Percentiles rank a stretch among this genome's conserved stretches.
Evolutionary conservation across 306 rosid genomes (phyloP).

Genomic region (Oxytropis ochrocephala): DNA sequence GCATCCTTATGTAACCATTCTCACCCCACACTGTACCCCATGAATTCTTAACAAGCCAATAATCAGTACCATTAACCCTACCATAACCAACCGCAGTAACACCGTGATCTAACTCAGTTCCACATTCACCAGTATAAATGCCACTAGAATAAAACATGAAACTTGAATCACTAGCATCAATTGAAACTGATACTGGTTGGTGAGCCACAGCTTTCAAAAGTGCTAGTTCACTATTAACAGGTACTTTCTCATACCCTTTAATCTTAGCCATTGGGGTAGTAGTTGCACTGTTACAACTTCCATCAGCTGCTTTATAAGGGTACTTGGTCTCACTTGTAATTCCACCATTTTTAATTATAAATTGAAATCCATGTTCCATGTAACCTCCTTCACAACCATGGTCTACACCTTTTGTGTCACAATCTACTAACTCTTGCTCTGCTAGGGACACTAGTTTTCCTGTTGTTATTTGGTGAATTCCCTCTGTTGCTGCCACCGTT

Average conservation of each 20-base stretch:
- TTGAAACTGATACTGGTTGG: slow-evolving; percentile 31
- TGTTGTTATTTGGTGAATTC: slow-evolving; percentile 6
- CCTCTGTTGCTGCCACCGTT: slow-evolving; percentile 17
- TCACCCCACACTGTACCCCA: slow-evolving; percentile 35
- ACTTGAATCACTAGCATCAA: slow-evolving; percentile 11
- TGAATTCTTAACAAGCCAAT: slow-evolving; percentile 32
- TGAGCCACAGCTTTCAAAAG: slow-evolving; percentile 20
- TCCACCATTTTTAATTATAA: slow-evolving; percentile 25
- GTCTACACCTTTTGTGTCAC: slow-evolving; percentile 20
- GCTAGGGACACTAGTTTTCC: slow-evolving; percentile 18
- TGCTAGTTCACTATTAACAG: slow-evolving; percentile 8
- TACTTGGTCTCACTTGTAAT: slow-evolving; percentile 19
- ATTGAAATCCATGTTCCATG: slow-evolving; percentile 29
- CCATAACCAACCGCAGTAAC: slow-evolving; percentile 30
- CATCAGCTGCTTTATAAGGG: slow-evolving; percentile 23
- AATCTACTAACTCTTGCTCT: slow-evolving; percentile 27
- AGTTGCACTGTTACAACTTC: background rate
- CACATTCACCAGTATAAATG: slow-evolving; percentile 19
- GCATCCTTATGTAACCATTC: slow-evolving; percentile 27
- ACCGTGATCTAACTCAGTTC: slow-evolving; percentile 33
- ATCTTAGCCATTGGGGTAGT: background rate
- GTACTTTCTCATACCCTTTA: slow-evolving; percentile 29
- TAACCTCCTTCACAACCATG: slow-evolving; percentile 26
- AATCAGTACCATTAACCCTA: slow-evolving; percentile 17
- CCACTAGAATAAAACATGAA: slow-evolving; percentile 22